Evolutionary conservation across 805 yeast species (phyloP).

Genomic region (Candida sphagnicola): DNA sequence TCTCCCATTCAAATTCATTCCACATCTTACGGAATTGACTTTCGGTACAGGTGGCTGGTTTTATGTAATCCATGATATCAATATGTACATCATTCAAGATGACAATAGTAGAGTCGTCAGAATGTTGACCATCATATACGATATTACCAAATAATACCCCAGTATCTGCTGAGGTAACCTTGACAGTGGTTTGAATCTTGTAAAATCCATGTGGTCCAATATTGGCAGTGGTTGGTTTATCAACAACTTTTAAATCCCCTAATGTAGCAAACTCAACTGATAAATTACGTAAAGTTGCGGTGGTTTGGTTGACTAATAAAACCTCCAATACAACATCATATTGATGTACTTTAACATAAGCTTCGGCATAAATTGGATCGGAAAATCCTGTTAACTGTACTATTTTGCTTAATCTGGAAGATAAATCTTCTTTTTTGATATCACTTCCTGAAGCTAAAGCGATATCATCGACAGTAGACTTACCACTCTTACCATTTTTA

Average conservation of each 20-base stretch:
- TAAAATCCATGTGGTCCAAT: conserved; percentile 98
- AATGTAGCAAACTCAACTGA: conserved; percentile 93
- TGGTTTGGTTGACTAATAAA: conserved; percentile 90
- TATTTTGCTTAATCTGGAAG: conserved; percentile 82
- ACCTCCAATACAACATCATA: conserved; percentile 95
- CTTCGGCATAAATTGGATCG: conserved; percentile 97
- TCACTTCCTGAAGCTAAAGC: conserved; percentile 47
- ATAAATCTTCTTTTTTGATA: conserved; percentile 52
- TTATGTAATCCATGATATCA: conserved; percentile 95
- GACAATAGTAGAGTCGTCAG: conserved; percentile 84
- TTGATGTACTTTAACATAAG: conserved; percentile 92
- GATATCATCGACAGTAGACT: conserved; percentile 50
- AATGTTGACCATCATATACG: conserved; percentile 93
- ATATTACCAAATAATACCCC: conserved; percentile 98
- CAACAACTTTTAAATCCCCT: conserved; percentile 93
- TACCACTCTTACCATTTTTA: conserved; percentile 23
- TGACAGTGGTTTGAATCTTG: conserved; percentile 80
- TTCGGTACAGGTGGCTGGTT: conserved; percentile 90
- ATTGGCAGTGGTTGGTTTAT: conserved; percentile 83
- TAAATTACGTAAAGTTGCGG: conserved; percentile 81
- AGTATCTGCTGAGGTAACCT: conserved; percentile 95
- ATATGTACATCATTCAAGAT: conserved; percentile 92
- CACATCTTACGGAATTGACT: conserved; percentile 94
- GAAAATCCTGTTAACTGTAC: conserved; percentile 96
- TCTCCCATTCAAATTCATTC: conserved; percentile 99